Conservation (phyloP, 176 grass and related monocot species). For the Oryza coarctata region DNA sequence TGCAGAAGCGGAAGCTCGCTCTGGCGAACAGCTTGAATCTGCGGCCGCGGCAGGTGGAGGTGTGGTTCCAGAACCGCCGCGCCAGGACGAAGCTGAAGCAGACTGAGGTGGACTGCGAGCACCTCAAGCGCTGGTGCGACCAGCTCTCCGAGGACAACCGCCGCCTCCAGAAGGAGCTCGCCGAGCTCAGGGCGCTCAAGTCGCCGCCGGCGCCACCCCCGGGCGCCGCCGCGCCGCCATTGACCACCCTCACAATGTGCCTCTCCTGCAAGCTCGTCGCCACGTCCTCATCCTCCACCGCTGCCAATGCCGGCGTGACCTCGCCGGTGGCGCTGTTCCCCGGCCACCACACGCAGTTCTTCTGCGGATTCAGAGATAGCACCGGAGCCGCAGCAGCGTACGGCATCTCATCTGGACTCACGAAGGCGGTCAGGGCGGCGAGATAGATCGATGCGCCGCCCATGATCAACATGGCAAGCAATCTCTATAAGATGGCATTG, state of each 20-base stretch:
- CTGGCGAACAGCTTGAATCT: constrained; percentile 65
- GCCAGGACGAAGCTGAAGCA: constrained; percentile 96
- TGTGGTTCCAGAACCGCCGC: constrained; percentile 98
- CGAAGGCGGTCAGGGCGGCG: constrained; percentile 44
- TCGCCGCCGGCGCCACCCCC: not conserved
- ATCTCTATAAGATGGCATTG: not conserved
- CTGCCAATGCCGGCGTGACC: not conserved
- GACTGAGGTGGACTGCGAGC: constrained; percentile 98
- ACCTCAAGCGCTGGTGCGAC: constrained; percentile 96
- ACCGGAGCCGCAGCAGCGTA: constrained; percentile 3
- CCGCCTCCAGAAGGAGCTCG: constrained; percentile 87
- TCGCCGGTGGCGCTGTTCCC: constrained; percentile 10
- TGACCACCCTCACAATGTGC: constrained; percentile 75
- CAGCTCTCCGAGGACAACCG: constrained; percentile 82
- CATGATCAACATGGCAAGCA: not conserved
- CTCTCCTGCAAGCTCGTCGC: constrained; percentile 81
- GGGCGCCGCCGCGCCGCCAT: constrained; percentile 36
- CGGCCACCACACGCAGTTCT: constrained; percentile 38
- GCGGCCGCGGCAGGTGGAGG: constrained; percentile 85
- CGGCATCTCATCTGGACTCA: not conserved
- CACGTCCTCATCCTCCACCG: not conserved
- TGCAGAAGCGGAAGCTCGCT: constrained; percentile 81
- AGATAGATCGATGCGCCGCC: constrained; percentile 21
- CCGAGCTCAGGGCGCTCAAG: constrained; percentile 78
- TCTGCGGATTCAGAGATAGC: constrained; percentile 46